These are phyloP conservation scores for Ceratocystiopsis minuta DNA, from an alignment of 2,329 filamentous ascomycete species.

Conservation along the genomic window DNA sequence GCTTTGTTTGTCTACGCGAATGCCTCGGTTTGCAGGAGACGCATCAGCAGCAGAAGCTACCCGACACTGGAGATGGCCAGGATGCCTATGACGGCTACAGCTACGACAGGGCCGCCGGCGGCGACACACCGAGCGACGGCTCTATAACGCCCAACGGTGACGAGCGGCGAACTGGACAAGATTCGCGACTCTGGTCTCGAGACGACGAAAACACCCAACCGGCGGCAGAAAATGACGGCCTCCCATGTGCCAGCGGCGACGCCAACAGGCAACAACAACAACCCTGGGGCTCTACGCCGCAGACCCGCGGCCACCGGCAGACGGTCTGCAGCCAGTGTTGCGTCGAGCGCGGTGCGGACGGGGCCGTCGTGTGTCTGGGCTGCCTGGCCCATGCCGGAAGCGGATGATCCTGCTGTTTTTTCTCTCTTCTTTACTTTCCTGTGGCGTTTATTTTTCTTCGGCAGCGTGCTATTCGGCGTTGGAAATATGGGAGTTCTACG, in stretches of 20 bases:
- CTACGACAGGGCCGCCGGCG: background rate
- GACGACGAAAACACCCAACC: background rate
- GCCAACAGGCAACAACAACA: too few relatives aligned
- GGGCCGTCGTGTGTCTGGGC: conserved; percentile 48
- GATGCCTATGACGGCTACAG: background rate
- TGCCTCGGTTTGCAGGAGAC: conserved; percentile 32
- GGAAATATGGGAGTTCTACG: too few relatives aligned
- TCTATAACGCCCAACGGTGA: too few relatives aligned
- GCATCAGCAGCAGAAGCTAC: conserved; percentile 4
- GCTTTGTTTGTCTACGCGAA: conserved; percentile 49
- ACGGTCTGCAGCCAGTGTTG: conserved; percentile 52
- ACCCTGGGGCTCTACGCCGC: too few relatives aligned
- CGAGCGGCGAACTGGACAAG: too few relatives aligned
- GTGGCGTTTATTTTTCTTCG: background rate
- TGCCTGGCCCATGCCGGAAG: conserved; percentile 26
- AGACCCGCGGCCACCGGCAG: conserved; percentile 25
- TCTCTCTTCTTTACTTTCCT: background rate
- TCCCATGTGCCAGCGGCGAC: too few relatives aligned
- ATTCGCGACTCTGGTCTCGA: too few relatives aligned
- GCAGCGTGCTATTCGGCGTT: background rate
- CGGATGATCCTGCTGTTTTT: background rate
- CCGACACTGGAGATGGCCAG: background rate
- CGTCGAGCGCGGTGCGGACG: conserved; percentile 44
- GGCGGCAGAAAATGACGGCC: conserved; percentile 2
- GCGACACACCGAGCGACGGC: too few relatives aligned